Base-by-base conservation (phyloP, 139 green algal genomes). In the Chlorella sp. region DNA sequence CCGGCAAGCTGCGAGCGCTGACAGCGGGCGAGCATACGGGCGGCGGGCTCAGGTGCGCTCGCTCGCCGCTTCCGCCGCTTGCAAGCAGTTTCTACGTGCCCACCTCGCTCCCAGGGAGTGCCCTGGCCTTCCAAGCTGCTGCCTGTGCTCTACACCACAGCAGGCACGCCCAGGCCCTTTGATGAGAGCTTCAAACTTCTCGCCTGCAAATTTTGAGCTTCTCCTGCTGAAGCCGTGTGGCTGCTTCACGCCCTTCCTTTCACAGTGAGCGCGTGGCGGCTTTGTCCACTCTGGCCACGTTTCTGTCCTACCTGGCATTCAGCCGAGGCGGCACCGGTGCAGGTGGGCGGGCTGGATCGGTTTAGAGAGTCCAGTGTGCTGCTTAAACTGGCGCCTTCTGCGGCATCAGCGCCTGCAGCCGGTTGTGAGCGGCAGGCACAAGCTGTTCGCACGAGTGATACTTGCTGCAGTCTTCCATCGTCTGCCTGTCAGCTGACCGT, bases 241-340 rank as follows among this genome's bases (percentile, higher is more conserved):
- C 13, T 60, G 51, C 13, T 30, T n/a, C n/a, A n/a, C 64, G 8
- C 3, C 58, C 58, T 30, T 4, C 58, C 14, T 22, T 65, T 3
- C 64, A 90, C 46, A 87, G 86, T 30, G 90, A 94, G 54, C 67
- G 75, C 11, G 81, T 89, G 17, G 67, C 90, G 9, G 80, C 88
- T 0, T 46, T 90, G 14, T 83, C 67, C 62, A 88, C 89, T 3
- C 84, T 95, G 44, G 89, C 90, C 26, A 79, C 67, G 20, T 92
- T 94, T 80, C 83, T 95, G 30, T 82, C 85, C 41, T 94, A 93
- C 83, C 86, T 95, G 6, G 74, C 56, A 54, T 88, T 91, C 81
- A 80, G 84, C 36, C 48, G 38, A 30, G 67, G 58, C 17, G 46
- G 56, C 36, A 24, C 51, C 22, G 51, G 51, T 24, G 51, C 51